Conservation (phyloP, 192 early-diverging fungal species). For the Diversispora eburnea region DNA sequence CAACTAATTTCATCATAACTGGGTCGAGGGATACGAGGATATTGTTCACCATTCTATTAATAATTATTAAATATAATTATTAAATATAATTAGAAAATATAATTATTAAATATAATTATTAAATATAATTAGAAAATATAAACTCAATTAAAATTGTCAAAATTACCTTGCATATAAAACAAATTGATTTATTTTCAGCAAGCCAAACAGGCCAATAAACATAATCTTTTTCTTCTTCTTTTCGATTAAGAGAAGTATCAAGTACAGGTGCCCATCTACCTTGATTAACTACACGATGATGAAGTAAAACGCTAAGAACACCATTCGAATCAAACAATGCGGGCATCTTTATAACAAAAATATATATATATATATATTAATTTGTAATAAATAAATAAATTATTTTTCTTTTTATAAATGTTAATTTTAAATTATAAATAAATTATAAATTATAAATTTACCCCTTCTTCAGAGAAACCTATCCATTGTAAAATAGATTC, state of each 20-base stretch:
- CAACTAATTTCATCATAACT: conserved; percentile 61
- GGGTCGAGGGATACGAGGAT: conserved; percentile 71
- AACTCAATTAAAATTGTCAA: no score
- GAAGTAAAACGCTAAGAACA: conserved; percentile 66
- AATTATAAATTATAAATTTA: conserved; percentile 25
- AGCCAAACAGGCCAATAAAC: conserved; percentile 86
- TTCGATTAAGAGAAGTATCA: conserved; percentile 45
- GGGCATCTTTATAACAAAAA: conserved; percentile 63
- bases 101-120: conserved; percentile 9
- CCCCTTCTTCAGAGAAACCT: conserved; percentile 78
- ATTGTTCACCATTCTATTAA: conserved; percentile 46
- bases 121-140: neutral
- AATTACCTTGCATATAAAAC: conserved; percentile 65
- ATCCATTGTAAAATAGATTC: conserved; percentile 68
- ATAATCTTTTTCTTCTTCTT: conserved; percentile 34
- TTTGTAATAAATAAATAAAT: no score
- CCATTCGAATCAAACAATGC: conserved; percentile 78
- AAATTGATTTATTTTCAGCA: conserved; percentile 65
- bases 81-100: neutral
- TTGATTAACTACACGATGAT: conserved; percentile 59
- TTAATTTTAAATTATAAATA: conserved; percentile 13
- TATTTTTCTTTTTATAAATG: conserved; percentile 7
- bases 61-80: neutral
- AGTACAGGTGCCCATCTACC: conserved; percentile 82
- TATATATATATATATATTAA: no score